Evolutionary conservation across 2,329 filamentous ascomycete genomes (phyloP).

Genomic region (Colletotrichum coccodes): DNA sequence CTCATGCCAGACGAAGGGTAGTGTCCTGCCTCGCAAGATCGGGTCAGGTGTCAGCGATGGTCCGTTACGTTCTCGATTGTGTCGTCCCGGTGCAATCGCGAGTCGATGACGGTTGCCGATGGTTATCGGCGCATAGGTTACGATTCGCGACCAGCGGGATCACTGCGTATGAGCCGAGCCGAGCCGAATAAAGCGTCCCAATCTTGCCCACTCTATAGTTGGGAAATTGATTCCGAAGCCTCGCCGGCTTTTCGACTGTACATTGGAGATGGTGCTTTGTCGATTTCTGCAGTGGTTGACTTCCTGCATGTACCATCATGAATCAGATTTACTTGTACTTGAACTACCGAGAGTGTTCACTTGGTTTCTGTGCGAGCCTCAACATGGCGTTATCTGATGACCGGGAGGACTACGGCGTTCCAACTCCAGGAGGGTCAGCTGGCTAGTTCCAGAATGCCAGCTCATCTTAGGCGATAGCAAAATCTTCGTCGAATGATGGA

Average conservation of each 20-base stretch:
- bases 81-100: background rate
- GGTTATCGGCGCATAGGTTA: background rate
- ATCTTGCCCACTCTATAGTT: no score
- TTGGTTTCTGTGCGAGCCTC: no score
- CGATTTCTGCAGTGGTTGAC: no score
- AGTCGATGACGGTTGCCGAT: background rate
- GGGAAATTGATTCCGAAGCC: no score
- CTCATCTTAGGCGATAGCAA: background rate
- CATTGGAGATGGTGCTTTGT: no score
- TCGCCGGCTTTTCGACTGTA: no score
- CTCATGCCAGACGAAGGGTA: background rate
- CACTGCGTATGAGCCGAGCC: background rate
- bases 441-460: background rate
- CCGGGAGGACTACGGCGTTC: background rate
- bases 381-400: background rate
- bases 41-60: background rate
- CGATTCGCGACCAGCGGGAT: background rate
- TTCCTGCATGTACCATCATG: no score
- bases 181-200: background rate
- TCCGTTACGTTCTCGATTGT: background rate
- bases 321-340: no score
- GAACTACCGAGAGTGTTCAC: no score
- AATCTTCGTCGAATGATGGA: background rate
- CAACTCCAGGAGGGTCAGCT: no score
- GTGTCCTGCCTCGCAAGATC: background rate